These are phyloP conservation scores for Epichloe festucae DNA, from an alignment of 2,329 filamentous ascomycete species.

Conservation along the genomic window DNA sequence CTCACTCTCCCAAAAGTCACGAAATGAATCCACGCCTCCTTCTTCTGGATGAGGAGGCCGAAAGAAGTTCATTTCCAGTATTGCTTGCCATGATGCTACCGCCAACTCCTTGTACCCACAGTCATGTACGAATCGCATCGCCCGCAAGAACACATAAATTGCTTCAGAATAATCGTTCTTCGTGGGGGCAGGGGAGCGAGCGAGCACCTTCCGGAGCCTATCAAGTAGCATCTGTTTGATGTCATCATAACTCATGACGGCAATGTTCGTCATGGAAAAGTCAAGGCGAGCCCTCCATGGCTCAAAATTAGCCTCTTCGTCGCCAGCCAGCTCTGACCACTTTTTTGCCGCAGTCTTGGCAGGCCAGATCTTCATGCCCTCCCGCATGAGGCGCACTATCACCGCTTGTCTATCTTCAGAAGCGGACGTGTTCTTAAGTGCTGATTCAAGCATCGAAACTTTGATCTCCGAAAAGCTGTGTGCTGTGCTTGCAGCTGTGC, in stretches of 20 bases:
- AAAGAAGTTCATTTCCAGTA: conserved; percentile 60
- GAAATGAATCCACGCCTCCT: conserved; percentile 33
- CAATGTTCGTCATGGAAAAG: conserved; percentile 56
- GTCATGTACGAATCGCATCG: conserved; percentile 63
- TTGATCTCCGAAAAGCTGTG: conserved; percentile 67
- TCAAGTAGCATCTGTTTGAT: conserved; percentile 46
- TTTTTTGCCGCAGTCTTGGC: conserved; percentile 42
- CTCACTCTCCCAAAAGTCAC: conserved; percentile 81
- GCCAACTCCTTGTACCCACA: conserved; percentile 68
- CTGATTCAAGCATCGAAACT: conserved; percentile 66
- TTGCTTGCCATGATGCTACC: conserved; percentile 68
- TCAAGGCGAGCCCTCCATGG: conserved; percentile 66
- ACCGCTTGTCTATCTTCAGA: conserved; percentile 43
- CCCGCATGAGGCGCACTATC: conserved; percentile 55
- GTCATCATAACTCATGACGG: conserved; percentile 54
- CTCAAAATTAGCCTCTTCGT: conserved; percentile 26
- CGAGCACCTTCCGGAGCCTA: conserved; percentile 25
- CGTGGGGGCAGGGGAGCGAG: conserved; percentile 3
- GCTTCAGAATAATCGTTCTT: conserved; percentile 15
- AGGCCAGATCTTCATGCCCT: conserved; percentile 66
- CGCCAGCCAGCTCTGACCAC: conserved; percentile 43
- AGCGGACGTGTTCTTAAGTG: conserved; percentile 42
- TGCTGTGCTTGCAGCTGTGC: conserved; percentile 44
- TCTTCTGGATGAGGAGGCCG: conserved; percentile 17
- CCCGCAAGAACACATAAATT: conserved; percentile 59